Evolutionary conservation across 495 filamentous ascomycete genomes (phyloP), one percentile per base, ranked within the genome.

Genomic region (Annulohypoxylon nitens): DNA sequence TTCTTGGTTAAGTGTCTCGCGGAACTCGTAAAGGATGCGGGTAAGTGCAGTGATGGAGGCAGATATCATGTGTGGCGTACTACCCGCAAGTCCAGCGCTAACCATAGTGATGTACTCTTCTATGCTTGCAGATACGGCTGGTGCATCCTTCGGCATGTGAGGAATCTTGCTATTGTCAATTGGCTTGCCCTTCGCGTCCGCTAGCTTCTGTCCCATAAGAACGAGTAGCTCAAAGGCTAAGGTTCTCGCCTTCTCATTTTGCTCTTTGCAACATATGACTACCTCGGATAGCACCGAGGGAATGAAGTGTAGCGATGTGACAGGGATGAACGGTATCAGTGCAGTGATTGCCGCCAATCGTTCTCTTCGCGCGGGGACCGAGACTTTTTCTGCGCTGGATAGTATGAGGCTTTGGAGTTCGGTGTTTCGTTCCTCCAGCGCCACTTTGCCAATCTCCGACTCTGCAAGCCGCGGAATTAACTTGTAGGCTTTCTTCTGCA

Each of bases 401-500:
- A 98, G 85, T 18, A 99, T 85, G 11, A 98, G 84, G 5, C 86
- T 81, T 80, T 97, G 94, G 14, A 98, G 84, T 76, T 97, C 94
- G 0, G 76, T 72, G 67, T 87, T 91, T 61, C 93, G 90, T 69
- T 93, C 89, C 70, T 86, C 73, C 5, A 99, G 86, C 12, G 94
- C 93, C 4, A 82, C 81, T 37, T 84, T 85, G 14, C 97, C 97
- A 30, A 82, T 85, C n/a, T 90, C 86, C 6, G 94, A 95, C 34
- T 92, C 89, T 2, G 92, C 91, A 48, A 99, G 87, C 34, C 95
- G 89, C 7, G 96, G 95, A 61, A 99, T 93, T 55, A 99, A 86
- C 81, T 98, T 98, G 85, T 98, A 99, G 3, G 96, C 95, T 82
- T 99, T 99, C 88, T 99, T 99, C 79, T 98, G 94, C n/a, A 99